Evolutionary conservation across 148 eudicot species (phyloP), one percentile per base, ranked within the genome.

Genomic region (Simmondsia chinensis): DNA sequence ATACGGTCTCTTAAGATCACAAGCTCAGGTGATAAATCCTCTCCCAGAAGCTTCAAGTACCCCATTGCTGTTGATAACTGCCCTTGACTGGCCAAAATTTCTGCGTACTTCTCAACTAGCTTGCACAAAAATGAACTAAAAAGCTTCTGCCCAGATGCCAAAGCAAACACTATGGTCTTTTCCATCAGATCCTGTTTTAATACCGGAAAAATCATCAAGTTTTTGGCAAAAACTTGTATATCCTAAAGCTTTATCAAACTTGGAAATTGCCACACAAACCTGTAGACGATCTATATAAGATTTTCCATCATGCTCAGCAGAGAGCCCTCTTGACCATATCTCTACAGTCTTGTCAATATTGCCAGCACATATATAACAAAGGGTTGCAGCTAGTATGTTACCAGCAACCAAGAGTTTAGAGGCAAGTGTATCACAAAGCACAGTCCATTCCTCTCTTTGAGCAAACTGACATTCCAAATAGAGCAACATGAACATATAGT

Each of bases 11-110:
- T 77, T 55, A 91, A 75, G 59, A 91, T 72, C 43, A 48, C 33
- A 55, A 91, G 86, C 69, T 91, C 99, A 27, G 87, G 82, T 56
- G 99, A 74, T 60, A 86, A 56, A 46, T 86, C 94, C 46, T 82
- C 85, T 25, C 99, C 99, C 72, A 91, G 50, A 20, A 91, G 72
- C 41, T 86, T 82, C 55, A 91, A 57, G 60, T 79, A 91, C 38
- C 80, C 95, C 89, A 91, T 74, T 26, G 95, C 99, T 13, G 94
- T 76, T 28, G 82, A 58, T 66, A 91, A 69, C 59, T 76, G 94
- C 48, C 99, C 99, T 63, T 91, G 99, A 68, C 99, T 91, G 50
- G 99, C 95, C 68, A 91, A 73, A 57, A 91, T 86, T 62, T 91
- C 99, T 50, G 79, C 88, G 60, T 91, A 91, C 52, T 85, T 91